Evolutionary conservation across 768 basidiomycete species (phyloP).

Genomic region (Boletus rubescentipes): DNA sequence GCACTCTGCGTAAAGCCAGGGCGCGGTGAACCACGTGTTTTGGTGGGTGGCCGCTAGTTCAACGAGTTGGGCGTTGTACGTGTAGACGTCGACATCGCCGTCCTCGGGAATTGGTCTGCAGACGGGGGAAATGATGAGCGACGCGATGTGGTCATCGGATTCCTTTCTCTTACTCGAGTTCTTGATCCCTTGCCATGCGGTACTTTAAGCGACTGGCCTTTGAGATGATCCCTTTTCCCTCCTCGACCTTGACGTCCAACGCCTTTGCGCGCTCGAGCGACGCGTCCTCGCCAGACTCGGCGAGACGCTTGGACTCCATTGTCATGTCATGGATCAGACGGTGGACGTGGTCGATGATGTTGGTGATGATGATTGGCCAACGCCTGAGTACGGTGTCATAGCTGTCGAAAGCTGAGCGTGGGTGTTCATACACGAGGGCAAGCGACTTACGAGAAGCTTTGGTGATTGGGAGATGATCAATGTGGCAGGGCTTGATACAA

Average conservation of each 20-base stretch:
- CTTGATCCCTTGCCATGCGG: conserved; percentile 78
- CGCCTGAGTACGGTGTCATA: conserved; percentile 77
- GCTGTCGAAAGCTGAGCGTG: conserved; percentile 35
- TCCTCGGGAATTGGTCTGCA: conserved; percentile 71
- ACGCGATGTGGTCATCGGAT: neutral
- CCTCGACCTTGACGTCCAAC: conserved; percentile 50
- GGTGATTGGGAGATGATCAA: neutral
- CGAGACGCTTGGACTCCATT: conserved; percentile 33
- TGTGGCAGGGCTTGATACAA: neutral
- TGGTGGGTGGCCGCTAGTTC: conserved; percentile 44
- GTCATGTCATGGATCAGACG: conserved; percentile 64
- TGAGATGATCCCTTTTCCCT: conserved; percentile 78
- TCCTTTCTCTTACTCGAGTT: conserved; percentile 53
- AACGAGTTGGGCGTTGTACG: conserved; percentile 77
- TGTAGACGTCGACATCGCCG: conserved; percentile 61
- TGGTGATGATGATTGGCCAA: conserved; percentile 85
- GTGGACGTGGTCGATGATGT: conserved; percentile 73
- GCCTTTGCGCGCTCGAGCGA: conserved; percentile 19
- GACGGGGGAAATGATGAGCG: neutral
- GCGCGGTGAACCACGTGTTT: conserved; percentile 87
- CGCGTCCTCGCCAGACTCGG: conserved; percentile 1
- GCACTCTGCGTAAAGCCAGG: conserved; percentile 97
- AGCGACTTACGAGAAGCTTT: conserved; percentile 61
- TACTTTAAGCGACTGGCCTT: conserved; percentile 79
- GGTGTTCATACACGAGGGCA: neutral